These are phyloP conservation scores for Tetraselmis striata DNA, from an alignment of 139 green algal species.

Conservation along the genomic window DNA sequence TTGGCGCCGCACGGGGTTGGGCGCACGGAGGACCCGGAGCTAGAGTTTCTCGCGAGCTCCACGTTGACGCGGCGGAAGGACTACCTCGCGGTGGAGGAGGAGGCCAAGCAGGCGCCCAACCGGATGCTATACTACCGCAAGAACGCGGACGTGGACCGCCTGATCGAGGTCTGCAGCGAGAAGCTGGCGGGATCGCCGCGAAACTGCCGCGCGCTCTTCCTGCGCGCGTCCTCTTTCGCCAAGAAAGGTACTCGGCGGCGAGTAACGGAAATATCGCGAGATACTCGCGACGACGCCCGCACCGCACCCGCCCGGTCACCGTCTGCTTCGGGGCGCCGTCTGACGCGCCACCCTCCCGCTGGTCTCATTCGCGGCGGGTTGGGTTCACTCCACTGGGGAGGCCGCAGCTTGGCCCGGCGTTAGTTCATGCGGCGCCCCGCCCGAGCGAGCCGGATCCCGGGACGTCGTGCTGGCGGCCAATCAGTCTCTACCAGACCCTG, in stretches of 20 bases:
- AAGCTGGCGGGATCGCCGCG: conserved; percentile 33
- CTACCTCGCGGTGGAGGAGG: conserved; percentile 17
- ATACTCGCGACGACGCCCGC: not conserved
- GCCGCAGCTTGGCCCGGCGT: no score
- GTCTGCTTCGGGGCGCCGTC: not conserved
- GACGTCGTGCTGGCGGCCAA: no score
- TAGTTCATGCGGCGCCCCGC: no score
- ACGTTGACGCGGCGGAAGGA: conserved; percentile 4
- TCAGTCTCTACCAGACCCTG: no score
- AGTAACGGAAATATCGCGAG: not conserved
- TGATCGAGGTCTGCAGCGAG: conserved; percentile 43
- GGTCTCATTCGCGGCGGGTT: no score
- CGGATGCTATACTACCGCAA: conserved; percentile 28
- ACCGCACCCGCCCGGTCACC: not conserved
- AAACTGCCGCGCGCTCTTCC: conserved; percentile 47
- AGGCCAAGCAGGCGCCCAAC: conserved; percentile 28
- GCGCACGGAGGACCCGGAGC: not conserved
- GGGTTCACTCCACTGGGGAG: no score
- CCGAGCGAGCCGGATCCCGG: no score
- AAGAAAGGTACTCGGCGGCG: conserved; percentile 37
- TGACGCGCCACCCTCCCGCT: no score
- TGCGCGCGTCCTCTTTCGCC: conserved; percentile 40
- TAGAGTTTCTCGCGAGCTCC: not conserved
- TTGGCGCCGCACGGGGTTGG: not conserved
- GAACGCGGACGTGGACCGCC: conserved; percentile 44